Conservation (phyloP, 495 filamentous ascomycete species). For the Poronia punctata region DNA sequence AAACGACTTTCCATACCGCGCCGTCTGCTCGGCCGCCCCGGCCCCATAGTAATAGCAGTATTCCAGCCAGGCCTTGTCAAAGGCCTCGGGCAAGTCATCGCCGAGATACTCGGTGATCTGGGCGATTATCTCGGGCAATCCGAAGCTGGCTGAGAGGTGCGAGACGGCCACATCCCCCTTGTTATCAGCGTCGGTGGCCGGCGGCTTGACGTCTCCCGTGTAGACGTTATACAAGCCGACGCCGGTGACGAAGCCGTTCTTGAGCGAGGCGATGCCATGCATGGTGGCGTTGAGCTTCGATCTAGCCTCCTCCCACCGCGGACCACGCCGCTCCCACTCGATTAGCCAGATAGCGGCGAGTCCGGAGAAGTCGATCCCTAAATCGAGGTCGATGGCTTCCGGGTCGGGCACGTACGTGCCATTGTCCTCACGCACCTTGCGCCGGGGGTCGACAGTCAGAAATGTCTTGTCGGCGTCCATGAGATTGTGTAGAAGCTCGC, state of each 20-base stretch:
- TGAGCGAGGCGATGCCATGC: conserved; percentile 35
- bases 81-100: conserved; percentile 20
- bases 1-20: conserved; percentile 37
- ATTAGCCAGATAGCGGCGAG: conserved; percentile 40
- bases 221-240: conserved; percentile 34
- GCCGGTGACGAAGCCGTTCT: conserved; percentile 43
- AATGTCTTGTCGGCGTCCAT: conserved; percentile 37
- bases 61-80: conserved; percentile 37
- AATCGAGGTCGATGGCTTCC: conserved; percentile 36
- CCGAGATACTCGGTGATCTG: conserved; percentile 32
- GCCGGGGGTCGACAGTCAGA: conserved; percentile 36
- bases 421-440: conserved; percentile 41
- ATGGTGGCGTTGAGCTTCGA: conserved; percentile 31
- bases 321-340: conserved; percentile 41
- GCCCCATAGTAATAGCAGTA: conserved; percentile 41
- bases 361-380: conserved; percentile 43
- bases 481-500: conserved; percentile 35
- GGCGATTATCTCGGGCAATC: conserved; percentile 36
- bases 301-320: conserved; percentile 35
- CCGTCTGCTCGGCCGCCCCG: conserved; percentile 27
- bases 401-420: conserved; percentile 30
- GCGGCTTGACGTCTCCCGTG: conserved; percentile 33
- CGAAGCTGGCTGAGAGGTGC: conserved; percentile 41
- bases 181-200: conserved; percentile 35
- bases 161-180: conserved; percentile 32